Conservation (phyloP, 192 early-diverging fungal species). For the Umbelopsis sp. region DNA sequence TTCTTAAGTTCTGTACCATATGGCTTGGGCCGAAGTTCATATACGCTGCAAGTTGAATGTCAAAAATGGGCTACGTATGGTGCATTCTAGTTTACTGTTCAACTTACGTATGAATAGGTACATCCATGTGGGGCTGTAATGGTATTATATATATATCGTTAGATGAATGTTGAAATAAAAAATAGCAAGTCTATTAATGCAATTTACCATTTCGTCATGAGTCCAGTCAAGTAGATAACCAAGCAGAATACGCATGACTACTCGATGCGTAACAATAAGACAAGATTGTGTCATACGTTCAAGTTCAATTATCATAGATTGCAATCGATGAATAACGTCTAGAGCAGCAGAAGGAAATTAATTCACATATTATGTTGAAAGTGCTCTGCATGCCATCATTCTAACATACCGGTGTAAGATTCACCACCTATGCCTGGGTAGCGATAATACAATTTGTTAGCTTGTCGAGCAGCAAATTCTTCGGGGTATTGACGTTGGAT, state of each 20-base stretch:
- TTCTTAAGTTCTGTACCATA: slow-evolving; percentile 44
- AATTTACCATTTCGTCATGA: slow-evolving; percentile 34
- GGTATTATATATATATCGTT: background rate
- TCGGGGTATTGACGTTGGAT: slow-evolving; percentile 80
- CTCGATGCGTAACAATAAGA: slow-evolving; percentile 91
- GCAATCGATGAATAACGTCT: slow-evolving; percentile 93
- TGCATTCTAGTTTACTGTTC: background rate
- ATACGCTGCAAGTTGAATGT: slow-evolving; percentile 30
- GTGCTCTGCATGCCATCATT: background rate
- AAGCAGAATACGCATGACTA: slow-evolving; percentile 87
- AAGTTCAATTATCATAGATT: slow-evolving; percentile 93
- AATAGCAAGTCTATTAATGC: background rate
- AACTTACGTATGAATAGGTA: slow-evolving; percentile 44
- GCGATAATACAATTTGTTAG: slow-evolving; percentile 90
- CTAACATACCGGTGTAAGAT: slow-evolving; percentile 64
- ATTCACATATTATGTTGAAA: too few species aligned
- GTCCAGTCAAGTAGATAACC: slow-evolving; percentile 83
- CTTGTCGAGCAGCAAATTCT: slow-evolving; percentile 77
- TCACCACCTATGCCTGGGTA: slow-evolving; percentile 98
- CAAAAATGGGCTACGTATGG: background rate
- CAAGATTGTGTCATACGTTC: slow-evolving; percentile 90
- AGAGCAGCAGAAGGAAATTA: background rate
- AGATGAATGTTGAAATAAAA: background rate
- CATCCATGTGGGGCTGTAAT: slow-evolving; percentile 39
- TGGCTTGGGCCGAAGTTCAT: slow-evolving; percentile 43